A percentile compares a stretch with the other conserved stretches of the same genome.
Evolutionary conservation across 2,329 filamentous ascomycete species (phyloP).

Genomic region (Diaporthe humulicola): DNA sequence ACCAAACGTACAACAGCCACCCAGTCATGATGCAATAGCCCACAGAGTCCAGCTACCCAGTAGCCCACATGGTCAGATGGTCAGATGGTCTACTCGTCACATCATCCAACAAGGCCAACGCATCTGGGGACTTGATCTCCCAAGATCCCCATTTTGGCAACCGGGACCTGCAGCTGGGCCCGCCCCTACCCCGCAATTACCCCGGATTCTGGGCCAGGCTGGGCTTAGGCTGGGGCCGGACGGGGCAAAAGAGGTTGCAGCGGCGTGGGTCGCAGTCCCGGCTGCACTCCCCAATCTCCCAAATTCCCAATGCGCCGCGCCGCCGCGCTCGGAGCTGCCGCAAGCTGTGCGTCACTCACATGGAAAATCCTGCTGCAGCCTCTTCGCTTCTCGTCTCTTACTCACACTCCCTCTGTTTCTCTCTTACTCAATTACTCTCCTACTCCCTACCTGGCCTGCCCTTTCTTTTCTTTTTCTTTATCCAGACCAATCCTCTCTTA

Average conservation of each 20-base stretch:
- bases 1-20: not conserved
- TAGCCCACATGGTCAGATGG: not conserved
- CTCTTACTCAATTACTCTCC: too few relatives aligned
- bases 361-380: constrained; percentile 38
- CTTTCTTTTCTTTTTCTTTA: not conserved
- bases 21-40: not conserved
- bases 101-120: not conserved
- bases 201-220: constrained; percentile 24
- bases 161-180: constrained; percentile 25
- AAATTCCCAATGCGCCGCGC: not conserved
- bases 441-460: not conserved
- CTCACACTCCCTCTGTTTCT: too few relatives aligned
- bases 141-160: not conserved
- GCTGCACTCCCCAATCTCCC: not conserved
- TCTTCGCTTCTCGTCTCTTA: not conserved
- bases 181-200: constrained; percentile 29
- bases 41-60: not conserved
- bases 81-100: not conserved
- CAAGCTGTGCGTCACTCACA: constrained; percentile 32
- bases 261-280: constrained; percentile 17
- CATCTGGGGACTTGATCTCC: not conserved
- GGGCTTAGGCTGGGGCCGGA: not conserved
- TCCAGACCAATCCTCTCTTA: not conserved
- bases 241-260: not conserved
- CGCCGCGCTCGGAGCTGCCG: constrained; percentile 21